phyloP scores from a whole-genome alignment of 345 rosid genomes.

The Citrus inodora region DNA sequence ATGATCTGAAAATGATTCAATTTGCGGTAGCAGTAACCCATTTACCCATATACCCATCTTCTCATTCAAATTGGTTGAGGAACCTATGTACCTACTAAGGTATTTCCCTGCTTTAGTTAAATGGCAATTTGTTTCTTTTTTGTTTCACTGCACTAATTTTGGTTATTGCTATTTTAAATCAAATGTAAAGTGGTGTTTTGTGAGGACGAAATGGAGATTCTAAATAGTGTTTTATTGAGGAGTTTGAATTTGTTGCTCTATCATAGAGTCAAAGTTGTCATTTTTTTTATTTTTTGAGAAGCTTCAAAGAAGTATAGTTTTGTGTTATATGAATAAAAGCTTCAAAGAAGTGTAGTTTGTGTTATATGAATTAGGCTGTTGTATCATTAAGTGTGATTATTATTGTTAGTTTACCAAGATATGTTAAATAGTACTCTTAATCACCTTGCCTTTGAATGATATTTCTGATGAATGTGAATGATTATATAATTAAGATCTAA shows the following conservation, averaged over 20 bases:
- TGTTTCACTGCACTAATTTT: neutral
- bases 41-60: too few relatives aligned
- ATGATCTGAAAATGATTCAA: too few relatives aligned
- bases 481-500: too few relatives aligned
- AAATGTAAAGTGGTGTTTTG: neutral
- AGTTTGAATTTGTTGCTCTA: neutral
- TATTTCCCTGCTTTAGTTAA: constrained; percentile 3
- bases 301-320: neutral
- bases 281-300: neutral
- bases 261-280: neutral
- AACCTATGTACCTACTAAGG: constrained; percentile 51
- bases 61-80: too few relatives aligned
- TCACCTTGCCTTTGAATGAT: too few relatives aligned
- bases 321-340: too few relatives aligned
- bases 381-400: too few relatives aligned
- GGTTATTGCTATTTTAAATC: neutral
- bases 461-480: too few relatives aligned
- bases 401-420: too few relatives aligned
- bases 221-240: neutral
- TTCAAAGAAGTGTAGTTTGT: neutral
- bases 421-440: too few relatives aligned
- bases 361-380: too few relatives aligned
- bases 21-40: too few relatives aligned
- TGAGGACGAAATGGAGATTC: neutral
- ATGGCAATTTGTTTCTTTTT: neutral